phyloP scores from a whole-genome alignment of 1,139 yeast species.

The Hansenula sp. region DNA sequence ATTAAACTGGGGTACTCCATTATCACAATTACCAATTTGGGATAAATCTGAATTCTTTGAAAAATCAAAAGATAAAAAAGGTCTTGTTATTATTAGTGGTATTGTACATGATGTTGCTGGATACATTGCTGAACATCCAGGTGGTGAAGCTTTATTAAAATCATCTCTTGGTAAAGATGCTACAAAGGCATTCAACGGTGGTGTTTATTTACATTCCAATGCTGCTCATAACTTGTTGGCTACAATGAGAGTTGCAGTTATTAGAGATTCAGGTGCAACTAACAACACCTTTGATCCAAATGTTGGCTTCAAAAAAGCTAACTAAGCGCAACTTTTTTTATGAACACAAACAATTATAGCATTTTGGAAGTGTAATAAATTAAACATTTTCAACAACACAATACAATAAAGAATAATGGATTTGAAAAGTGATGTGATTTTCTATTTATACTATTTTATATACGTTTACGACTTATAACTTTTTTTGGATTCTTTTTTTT shows the following conservation, averaged over 20 bases:
- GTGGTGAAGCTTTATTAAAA: slow-evolving; percentile 85
- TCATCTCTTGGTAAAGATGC: slow-evolving; percentile 95
- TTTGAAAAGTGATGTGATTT: no score
- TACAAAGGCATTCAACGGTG: slow-evolving; percentile 96
- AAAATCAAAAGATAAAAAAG: slow-evolving; percentile 50
- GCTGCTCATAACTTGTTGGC: slow-evolving; percentile 97
- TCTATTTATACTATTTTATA: no score
- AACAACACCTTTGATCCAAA: slow-evolving; percentile 16
- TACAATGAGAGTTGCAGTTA: slow-evolving; percentile 92
- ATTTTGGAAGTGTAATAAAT: not conserved
- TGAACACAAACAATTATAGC: no score
- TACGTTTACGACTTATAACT: no score
- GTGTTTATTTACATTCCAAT: slow-evolving; percentile 93
- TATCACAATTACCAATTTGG: slow-evolving; percentile 86
- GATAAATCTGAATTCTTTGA: slow-evolving; percentile 78
- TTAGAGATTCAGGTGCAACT: slow-evolving; percentile 43
- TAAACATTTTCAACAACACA: no score
- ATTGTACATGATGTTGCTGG: slow-evolving; percentile 88
- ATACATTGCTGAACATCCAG: slow-evolving; percentile 92
- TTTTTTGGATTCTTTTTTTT: no score
- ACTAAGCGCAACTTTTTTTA: not conserved
- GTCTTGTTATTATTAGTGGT: slow-evolving; percentile 82
- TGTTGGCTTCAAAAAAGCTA: slow-evolving; percentile 11
- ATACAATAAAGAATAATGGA: no score
- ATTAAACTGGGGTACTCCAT: slow-evolving; percentile 90